These are phyloP conservation scores for Xylaria cubensis DNA, from an alignment of 495 filamentous ascomycete species.

Conservation along the genomic window DNA sequence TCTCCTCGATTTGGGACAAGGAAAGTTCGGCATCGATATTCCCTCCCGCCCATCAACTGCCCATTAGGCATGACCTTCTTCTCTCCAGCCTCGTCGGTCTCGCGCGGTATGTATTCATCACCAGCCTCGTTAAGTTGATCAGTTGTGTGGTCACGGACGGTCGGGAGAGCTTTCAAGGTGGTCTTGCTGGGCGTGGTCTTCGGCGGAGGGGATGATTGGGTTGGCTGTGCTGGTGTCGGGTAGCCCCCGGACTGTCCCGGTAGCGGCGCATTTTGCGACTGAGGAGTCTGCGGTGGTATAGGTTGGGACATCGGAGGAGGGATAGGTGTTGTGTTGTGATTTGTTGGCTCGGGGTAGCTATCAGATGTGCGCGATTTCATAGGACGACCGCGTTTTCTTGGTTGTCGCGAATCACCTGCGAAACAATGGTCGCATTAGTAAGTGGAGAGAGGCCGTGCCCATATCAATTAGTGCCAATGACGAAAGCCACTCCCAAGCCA, in stretches of 20 bases:
- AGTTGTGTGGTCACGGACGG: conserved; percentile 95
- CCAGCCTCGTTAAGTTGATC: conserved; percentile 90
- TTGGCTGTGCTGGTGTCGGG: conserved; percentile 51
- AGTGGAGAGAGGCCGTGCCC: conserved; percentile 30
- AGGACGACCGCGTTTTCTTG: conserved; percentile 86
- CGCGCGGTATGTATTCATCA: conserved; percentile 96
- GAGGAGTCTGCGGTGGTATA: conserved; percentile 76
- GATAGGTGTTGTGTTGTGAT: conserved; percentile 54
- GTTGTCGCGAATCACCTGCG: conserved; percentile 63
- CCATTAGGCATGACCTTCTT: conserved; percentile 89
- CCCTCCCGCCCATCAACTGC: conserved; percentile 77
- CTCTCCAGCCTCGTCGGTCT: conserved; percentile 91
- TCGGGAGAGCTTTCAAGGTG: conserved; percentile 92
- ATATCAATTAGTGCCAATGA: neutral
- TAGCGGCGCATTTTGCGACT: conserved; percentile 70
- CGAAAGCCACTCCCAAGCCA: neutral
- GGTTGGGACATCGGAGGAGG: conserved; percentile 53
- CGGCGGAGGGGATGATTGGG: conserved; percentile 76
- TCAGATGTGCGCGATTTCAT: conserved; percentile 66
- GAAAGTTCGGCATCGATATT: conserved; percentile 94
- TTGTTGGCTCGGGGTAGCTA: conserved; percentile 55
- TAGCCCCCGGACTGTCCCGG: conserved; percentile 64
- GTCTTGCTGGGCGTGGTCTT: conserved; percentile 92
- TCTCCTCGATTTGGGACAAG: conserved; percentile 86
- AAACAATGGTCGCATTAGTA: conserved; percentile 46